These are phyloP conservation scores for Phytophthora citricola DNA, from an alignment of 352 stramenopile genomes.

Conservation along the genomic window DNA sequence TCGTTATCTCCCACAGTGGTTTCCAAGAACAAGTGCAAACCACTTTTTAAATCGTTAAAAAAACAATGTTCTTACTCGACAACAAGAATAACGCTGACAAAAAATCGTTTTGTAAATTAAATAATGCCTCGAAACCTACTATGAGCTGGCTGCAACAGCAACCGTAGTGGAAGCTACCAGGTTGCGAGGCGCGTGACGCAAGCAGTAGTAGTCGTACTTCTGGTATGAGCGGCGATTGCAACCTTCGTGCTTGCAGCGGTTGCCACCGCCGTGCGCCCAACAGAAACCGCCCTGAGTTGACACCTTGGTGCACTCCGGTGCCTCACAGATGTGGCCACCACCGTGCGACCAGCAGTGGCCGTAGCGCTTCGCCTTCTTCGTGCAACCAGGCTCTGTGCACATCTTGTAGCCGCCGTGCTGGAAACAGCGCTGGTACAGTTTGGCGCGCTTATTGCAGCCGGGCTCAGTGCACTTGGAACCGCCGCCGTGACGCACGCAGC, in stretches of 20 bases:
- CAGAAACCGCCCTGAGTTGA: conserved; percentile 75
- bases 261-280: conserved; percentile 75
- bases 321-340: conserved; percentile 66
- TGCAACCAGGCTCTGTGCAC: conserved; percentile 65
- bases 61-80: too few relatives aligned
- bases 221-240: conserved; percentile 72
- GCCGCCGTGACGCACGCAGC: conserved; percentile 61
- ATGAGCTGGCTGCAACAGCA: neutral
- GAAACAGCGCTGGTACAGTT: conserved; percentile 74
- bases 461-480: conserved; percentile 55
- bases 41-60: too few relatives aligned
- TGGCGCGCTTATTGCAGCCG: conserved; percentile 65
- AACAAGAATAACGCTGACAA: neutral
- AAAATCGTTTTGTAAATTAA: conserved; percentile 18
- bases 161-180: conserved; percentile 4
- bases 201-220: conserved; percentile 72
- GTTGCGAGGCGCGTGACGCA: conserved; percentile 43
- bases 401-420: conserved; percentile 76
- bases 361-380: conserved; percentile 69
- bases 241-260: conserved; percentile 62
- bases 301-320: conserved; percentile 63
- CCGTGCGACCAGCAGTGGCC: conserved; percentile 74
- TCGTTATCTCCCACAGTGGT: too few relatives aligned
- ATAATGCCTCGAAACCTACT: conserved; percentile 11
- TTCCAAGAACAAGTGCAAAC: too few relatives aligned